Percentiles rank a stretch among this genome's conserved stretches.
Evolutionary conservation across 225 moss, liverwort and hornwort genomes (phyloP).

Genomic region (Sphagnum tenellum): DNA sequence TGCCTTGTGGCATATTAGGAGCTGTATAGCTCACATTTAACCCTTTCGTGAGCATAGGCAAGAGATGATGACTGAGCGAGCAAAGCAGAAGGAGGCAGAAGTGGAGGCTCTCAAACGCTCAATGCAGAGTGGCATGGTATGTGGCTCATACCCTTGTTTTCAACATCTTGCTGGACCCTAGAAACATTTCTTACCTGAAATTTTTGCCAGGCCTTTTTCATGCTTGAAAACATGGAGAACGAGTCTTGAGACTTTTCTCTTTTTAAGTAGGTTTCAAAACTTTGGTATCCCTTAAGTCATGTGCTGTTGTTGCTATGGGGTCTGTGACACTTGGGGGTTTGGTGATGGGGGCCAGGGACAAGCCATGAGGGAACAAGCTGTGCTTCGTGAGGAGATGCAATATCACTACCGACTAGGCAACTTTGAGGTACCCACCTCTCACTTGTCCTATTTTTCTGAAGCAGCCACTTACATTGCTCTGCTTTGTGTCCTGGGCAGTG

Average conservation of each 20-base stretch:
- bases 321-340: no score
- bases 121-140: slow-evolving; percentile 95
- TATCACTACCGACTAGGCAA: slow-evolving; percentile 93
- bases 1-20: not conserved
- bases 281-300: not conserved
- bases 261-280: not conserved
- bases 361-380: slow-evolving; percentile 96
- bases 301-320: no score
- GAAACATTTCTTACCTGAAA: no score
- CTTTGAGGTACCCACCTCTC: slow-evolving; percentile 36
- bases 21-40: not conserved
- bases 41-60: slow-evolving; percentile 25
- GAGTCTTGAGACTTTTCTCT: not conserved
- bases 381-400: slow-evolving; percentile 96
- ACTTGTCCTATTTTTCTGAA: no score
- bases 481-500: no score
- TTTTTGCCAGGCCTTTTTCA: not conserved
- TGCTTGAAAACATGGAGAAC: not conserved
- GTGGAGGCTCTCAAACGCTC: slow-evolving; percentile 73
- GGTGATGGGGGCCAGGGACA: slow-evolving; percentile 46
- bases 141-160: not conserved
- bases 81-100: slow-evolving; percentile 80
- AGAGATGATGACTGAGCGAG: slow-evolving; percentile 74
- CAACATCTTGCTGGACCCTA: not conserved
- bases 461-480: no score